Percentiles rank a stretch among this genome's conserved stretches.
These are phyloP conservation scores for Candida sanyaensis DNA, from an alignment of 1,139 yeast genomes.

Conservation along the genomic window DNA sequence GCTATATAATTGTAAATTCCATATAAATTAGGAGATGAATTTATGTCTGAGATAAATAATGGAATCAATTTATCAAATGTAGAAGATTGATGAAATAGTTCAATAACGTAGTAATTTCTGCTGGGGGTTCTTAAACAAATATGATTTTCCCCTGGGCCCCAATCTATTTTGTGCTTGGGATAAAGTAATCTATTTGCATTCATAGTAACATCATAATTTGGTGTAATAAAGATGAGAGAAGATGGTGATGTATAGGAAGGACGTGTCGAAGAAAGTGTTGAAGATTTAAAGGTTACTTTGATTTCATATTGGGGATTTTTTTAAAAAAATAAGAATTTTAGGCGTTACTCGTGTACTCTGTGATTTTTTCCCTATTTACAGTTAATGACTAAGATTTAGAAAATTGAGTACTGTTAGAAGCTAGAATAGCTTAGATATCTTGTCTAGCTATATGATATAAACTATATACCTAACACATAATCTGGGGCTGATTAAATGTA, in stretches of 20 bases:
- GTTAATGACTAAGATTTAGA: too few relatives aligned
- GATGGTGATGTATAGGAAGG: too few relatives aligned
- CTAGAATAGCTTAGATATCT: too few relatives aligned
- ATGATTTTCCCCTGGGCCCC: conserved; percentile 19
- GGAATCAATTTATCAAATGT: conserved; percentile 16
- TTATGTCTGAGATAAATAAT: conserved; percentile 18
- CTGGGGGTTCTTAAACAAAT: conserved; percentile 14
- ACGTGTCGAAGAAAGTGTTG: neutral
- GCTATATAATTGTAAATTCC: conserved; percentile 15
- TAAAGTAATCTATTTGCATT: neutral
- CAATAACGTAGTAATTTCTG: conserved; percentile 18
- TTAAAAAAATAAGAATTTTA: too few relatives aligned
- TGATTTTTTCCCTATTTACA: neutral
- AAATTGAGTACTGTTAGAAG: too few relatives aligned
- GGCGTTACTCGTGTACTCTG: neutral
- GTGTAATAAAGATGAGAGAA: too few relatives aligned
- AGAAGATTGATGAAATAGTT: conserved; percentile 18
- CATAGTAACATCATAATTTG: conserved; percentile 3
- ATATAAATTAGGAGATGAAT: conserved; percentile 9
- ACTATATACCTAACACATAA: too few relatives aligned
- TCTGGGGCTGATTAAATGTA: too few relatives aligned
- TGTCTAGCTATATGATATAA: too few relatives aligned
- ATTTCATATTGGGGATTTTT: neutral
- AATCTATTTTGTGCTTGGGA: conserved; percentile 9
- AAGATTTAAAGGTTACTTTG: neutral